These are phyloP conservation scores for Rosa chinensis DNA, from an alignment of 306 rosid genomes.

Conservation along the genomic window DNA sequence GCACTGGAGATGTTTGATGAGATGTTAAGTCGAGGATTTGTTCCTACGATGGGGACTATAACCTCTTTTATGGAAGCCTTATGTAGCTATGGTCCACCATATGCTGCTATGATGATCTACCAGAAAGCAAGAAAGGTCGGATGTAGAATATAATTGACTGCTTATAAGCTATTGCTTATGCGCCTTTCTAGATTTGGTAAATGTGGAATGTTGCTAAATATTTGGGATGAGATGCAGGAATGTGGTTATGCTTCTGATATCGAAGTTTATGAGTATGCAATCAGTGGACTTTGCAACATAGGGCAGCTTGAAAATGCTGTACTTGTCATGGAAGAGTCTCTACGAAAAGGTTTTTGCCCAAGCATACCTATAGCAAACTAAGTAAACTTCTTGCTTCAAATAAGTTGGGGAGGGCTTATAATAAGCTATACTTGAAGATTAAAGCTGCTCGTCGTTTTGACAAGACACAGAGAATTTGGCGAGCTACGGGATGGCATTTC, in stretches of 20 bases:
- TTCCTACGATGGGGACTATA: slow-evolving; percentile 64
- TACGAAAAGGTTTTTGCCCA: slow-evolving; percentile 71
- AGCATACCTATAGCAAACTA: slow-evolving; percentile 69
- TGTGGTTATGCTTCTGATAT: slow-evolving; percentile 67
- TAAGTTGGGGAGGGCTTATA: slow-evolving; percentile 65
- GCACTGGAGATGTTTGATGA: slow-evolving; percentile 84
- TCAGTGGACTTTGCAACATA: slow-evolving; percentile 68
- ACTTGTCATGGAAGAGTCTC: slow-evolving; percentile 88
- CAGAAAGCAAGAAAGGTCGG: slow-evolving; percentile 66
- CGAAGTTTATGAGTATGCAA: slow-evolving; percentile 74
- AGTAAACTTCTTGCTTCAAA: slow-evolving; percentile 59
- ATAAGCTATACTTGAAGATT: slow-evolving; percentile 63
- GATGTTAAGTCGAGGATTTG: slow-evolving; percentile 57
- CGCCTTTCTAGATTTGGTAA: slow-evolving; percentile 78
- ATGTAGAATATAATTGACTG: slow-evolving; percentile 56
- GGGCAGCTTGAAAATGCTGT: slow-evolving; percentile 89
- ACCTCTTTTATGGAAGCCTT: slow-evolving; percentile 57
- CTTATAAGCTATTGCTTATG: slow-evolving; percentile 78
- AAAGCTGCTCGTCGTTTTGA: slow-evolving; percentile 63
- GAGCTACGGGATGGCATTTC: slow-evolving; percentile 86
- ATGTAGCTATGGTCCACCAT: slow-evolving; percentile 90
- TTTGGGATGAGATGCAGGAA: slow-evolving; percentile 89
- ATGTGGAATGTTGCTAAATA: slow-evolving; percentile 67
- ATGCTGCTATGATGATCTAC: slow-evolving; percentile 77
- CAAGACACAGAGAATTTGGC: slow-evolving; percentile 68